phyloP scores from a whole-genome alignment of 2,329 filamentous ascomycete species.

The Aureobasidium namibiae region DNA sequence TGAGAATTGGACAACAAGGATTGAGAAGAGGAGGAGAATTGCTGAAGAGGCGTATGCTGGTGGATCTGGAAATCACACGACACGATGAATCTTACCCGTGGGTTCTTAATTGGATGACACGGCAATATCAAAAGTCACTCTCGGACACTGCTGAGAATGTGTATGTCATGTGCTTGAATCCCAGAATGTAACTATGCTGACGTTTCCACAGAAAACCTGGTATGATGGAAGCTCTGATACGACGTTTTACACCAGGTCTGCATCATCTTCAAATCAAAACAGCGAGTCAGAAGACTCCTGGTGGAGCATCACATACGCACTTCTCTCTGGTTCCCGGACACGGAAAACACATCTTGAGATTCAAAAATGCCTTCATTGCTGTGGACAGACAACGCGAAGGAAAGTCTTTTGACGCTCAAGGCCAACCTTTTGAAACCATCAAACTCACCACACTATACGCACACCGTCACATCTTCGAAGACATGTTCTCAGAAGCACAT shows the following conservation, averaged over 20 bases:
- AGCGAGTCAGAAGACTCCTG: constrained; percentile 52
- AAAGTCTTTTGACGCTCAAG: constrained; percentile 71
- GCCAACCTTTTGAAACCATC: constrained; percentile 88
- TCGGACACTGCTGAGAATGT: constrained; percentile 44
- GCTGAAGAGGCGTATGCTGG: constrained; percentile 75
- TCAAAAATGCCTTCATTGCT: constrained; percentile 76
- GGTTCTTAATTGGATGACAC: constrained; percentile 90
- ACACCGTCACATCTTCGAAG: constrained; percentile 80
- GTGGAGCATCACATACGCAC: constrained; percentile 64
- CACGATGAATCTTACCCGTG: constrained; percentile 90
- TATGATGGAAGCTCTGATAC: constrained; percentile 46
- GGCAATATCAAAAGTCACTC: constrained; percentile 34
- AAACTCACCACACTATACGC: constrained; percentile 87
- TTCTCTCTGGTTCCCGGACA: constrained; percentile 89
- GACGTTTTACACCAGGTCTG: constrained; percentile 50
- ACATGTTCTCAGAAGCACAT: constrained; percentile 82
- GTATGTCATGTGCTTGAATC: constrained; percentile 16
- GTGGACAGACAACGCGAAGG: constrained; percentile 76
- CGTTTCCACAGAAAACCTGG: constrained; percentile 20
- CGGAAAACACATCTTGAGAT: constrained; percentile 79
- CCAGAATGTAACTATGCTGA: background rate
- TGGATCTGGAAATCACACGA: constrained; percentile 91
- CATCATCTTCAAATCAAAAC: constrained; percentile 60
- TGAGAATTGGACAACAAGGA: constrained; percentile 73
- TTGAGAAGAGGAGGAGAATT: constrained; percentile 63